These are phyloP conservation scores for Sclerotinia trifoliorum DNA, from an alignment of 2,329 filamentous ascomycete genomes.

Conservation along the genomic window DNA sequence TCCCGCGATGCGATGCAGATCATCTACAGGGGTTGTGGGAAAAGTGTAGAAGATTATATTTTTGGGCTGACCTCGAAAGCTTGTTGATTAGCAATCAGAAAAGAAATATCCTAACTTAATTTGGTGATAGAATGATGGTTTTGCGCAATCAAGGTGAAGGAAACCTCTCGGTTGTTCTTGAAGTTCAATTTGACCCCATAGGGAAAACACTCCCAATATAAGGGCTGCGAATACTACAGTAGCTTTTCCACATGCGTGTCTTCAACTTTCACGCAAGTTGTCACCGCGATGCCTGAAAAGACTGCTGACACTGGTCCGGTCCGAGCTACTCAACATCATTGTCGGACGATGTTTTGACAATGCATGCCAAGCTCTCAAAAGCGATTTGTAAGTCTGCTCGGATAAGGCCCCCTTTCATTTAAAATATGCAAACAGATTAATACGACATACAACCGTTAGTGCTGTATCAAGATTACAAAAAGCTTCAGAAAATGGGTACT, in stretches of 20 bases:
- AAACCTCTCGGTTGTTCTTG: background rate
- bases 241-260: background rate
- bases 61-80: background rate
- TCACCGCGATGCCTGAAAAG: background rate
- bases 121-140: background rate
- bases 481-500: background rate
- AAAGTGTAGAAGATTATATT: background rate
- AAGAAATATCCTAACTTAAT: background rate
- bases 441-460: background rate
- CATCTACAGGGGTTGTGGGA: background rate
- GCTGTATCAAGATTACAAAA: background rate
- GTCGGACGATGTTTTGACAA: background rate
- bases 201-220: background rate
- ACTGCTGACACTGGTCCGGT: background rate
- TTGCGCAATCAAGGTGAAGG: background rate
- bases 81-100: background rate
- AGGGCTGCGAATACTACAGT: background rate
- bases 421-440: background rate
- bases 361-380: background rate
- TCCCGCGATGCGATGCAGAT: background rate
- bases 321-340: background rate
- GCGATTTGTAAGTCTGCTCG: background rate
- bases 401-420: constrained; percentile 7
- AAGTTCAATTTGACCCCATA: background rate
- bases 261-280: background rate